Evolutionary conservation across 2,329 filamentous ascomycete species (phyloP).

Genomic region (Colletotrichum higginsianum): DNA sequence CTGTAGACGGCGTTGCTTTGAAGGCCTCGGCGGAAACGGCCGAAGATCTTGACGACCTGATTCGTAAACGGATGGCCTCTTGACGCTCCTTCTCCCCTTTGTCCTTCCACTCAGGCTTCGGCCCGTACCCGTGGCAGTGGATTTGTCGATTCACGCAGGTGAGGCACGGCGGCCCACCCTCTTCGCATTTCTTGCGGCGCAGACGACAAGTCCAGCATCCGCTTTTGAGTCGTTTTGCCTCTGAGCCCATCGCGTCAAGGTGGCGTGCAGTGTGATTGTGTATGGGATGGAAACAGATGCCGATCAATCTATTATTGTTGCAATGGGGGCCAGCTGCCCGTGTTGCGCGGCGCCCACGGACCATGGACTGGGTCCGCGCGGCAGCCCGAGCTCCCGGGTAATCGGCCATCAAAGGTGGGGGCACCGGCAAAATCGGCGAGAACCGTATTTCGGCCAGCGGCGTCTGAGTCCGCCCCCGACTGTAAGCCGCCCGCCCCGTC

Average conservation of each 20-base stretch:
- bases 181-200: not conserved
- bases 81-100: constrained; percentile 17
- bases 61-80: constrained; percentile 8
- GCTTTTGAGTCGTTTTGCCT: not conserved
- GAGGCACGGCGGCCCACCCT: not conserved
- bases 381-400: no score
- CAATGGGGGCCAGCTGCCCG: no score
- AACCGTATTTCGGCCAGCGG: no score
- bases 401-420: no score
- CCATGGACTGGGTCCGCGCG: no score
- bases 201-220: constrained; percentile 6
- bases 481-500: no score
- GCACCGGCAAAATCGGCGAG: no score
- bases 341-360: no score
- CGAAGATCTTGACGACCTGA: constrained; percentile 1
- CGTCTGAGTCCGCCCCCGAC: no score
- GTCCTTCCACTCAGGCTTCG: constrained; percentile 18
- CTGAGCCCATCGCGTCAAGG: not conserved
- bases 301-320: no score
- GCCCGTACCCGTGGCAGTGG: constrained; percentile 14
- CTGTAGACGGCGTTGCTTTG: not conserved
- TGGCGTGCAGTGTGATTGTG: no score
- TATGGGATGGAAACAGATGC: no score
- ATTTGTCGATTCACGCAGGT: constrained; percentile 2
- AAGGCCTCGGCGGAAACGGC: not conserved